A percentile compares a stretch with the other conserved stretches of the same genome.
These are phyloP conservation scores for Euphorbia tirucalli DNA, from an alignment of 345 rosid species.

Conservation along the genomic window DNA sequence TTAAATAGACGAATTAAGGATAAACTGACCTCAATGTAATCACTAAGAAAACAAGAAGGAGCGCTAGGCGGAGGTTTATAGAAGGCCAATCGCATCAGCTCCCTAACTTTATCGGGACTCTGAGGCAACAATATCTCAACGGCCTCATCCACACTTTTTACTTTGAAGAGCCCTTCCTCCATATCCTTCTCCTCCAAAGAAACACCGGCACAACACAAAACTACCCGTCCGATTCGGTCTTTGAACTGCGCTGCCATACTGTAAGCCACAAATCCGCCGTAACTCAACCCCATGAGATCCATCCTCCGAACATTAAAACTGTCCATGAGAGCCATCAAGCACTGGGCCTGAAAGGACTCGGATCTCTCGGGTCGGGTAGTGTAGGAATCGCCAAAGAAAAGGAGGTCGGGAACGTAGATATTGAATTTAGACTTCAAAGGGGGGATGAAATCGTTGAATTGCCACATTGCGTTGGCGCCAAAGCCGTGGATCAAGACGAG, in stretches of 20 bases:
- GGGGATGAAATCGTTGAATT: conserved; percentile 59
- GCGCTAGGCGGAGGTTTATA: conserved; percentile 50
- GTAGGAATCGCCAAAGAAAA: conserved; percentile 88
- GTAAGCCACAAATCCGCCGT: conserved; percentile 83
- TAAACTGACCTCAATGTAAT: conserved; percentile 44
- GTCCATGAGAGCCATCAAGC: conserved; percentile 58
- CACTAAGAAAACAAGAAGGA: conserved; percentile 72
- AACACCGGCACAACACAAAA: conserved; percentile 78
- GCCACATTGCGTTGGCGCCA: conserved; percentile 99
- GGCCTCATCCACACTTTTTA: conserved; percentile 59
- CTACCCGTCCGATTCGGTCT: conserved; percentile 58
- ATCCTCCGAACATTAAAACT: conserved; percentile 37
- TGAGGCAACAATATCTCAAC: conserved; percentile 56
- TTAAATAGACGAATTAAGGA: not conserved
- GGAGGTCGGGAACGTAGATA: conserved; percentile 81
- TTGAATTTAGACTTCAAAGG: conserved; percentile 58
- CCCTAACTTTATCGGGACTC: conserved; percentile 50
- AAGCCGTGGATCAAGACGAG: conserved; percentile 78
- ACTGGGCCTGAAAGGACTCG: conserved; percentile 68
- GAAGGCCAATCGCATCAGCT: conserved; percentile 50
- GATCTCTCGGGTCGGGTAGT: conserved; percentile 67
- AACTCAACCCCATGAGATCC: conserved; percentile 74
- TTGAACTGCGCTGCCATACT: conserved; percentile 73
- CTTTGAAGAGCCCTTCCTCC: conserved; percentile 64
- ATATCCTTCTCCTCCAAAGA: conserved; percentile 76